Evolutionary conservation across 1,139 yeast genomes (phyloP).

Genomic region (Pichia sp.): DNA sequence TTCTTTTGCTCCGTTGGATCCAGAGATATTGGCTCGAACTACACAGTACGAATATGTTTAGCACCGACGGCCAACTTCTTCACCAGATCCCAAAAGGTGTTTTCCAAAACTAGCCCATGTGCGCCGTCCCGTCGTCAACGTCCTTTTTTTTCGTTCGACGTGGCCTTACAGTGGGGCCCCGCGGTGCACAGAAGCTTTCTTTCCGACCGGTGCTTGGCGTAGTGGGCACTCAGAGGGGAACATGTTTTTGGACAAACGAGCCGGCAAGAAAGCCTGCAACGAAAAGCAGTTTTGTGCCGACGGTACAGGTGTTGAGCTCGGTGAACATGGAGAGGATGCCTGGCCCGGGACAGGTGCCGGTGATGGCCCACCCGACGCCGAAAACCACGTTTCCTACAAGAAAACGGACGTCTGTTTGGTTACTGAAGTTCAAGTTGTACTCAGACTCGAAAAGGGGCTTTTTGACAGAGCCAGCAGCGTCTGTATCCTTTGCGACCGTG

Average conservation of each 20-base stretch:
- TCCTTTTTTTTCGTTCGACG: not conserved
- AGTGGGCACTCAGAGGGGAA: not conserved
- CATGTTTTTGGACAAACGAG: slow-evolving; percentile 7
- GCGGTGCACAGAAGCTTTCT: slow-evolving; percentile 2
- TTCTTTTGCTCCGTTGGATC: no score
- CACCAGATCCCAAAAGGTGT: not conserved
- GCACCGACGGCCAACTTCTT: not conserved
- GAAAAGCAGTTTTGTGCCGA: slow-evolving; percentile 17
- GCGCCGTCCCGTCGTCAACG: not conserved
- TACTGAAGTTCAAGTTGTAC: slow-evolving; percentile 23
- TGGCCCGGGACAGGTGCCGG: slow-evolving; percentile 48
- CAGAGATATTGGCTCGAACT: no score
- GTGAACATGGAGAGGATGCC: slow-evolving; percentile 30
- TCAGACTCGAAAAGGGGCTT: slow-evolving; percentile 27
- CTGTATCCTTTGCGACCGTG: not conserved
- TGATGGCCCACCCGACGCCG: slow-evolving; percentile 46
- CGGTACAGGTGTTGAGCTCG: slow-evolving; percentile 11
- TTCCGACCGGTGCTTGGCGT: no score
- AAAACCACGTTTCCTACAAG: slow-evolving; percentile 38
- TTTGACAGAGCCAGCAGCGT: not conserved
- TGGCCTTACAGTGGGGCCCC: not conserved
- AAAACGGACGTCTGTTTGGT: slow-evolving; percentile 28
- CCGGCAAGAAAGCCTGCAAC: slow-evolving; percentile 15
- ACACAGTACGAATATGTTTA: no score
- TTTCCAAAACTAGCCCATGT: not conserved